Conservation (phyloP, 2,329 filamentous ascomycete species). For the Karstenula rhodostoma region DNA sequence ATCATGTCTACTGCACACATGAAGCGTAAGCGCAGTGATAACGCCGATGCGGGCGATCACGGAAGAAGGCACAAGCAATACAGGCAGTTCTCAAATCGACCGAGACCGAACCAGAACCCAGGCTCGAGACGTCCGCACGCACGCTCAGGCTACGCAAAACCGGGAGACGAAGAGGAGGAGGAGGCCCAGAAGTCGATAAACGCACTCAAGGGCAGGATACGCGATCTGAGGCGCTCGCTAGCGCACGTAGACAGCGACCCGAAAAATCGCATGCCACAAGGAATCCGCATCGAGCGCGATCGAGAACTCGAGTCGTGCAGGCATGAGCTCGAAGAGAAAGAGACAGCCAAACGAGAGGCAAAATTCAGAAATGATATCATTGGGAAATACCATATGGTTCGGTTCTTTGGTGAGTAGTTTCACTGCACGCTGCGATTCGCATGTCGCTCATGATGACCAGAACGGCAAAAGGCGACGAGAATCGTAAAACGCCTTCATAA, state of each 20-base stretch:
- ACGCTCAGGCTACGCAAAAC: background rate
- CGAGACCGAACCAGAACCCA: conserved; percentile 17
- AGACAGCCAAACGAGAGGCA: conserved; percentile 58
- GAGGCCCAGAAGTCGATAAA: conserved; percentile 52
- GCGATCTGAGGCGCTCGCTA: conserved; percentile 73
- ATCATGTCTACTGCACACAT: conserved; percentile 47
- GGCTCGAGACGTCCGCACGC: conserved; percentile 6
- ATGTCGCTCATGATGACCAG: conserved; percentile 51
- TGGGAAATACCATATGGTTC: conserved; percentile 80
- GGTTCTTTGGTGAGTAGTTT: conserved; percentile 75
- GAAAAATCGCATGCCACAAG: conserved; percentile 65
- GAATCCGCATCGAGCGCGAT: conserved; percentile 73
- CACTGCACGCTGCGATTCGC: background rate
- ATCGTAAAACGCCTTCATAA: conserved; percentile 71
- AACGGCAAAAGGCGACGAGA: conserved; percentile 76
- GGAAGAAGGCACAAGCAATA: conserved; percentile 34
- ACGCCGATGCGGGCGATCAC: conserved; percentile 23
- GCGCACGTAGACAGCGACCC: conserved; percentile 62
- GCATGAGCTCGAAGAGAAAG: conserved; percentile 63
- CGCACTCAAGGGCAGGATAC: conserved; percentile 74
- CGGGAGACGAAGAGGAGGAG: background rate
- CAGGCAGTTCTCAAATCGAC: conserved; percentile 29
- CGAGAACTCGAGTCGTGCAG: conserved; percentile 73
- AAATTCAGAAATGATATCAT: conserved; percentile 76
- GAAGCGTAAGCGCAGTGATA: conserved; percentile 45